These are phyloP conservation scores for Fragosphaeria purpurea DNA, from an alignment of 2,329 filamentous ascomycete genomes.

Conservation along the genomic window DNA sequence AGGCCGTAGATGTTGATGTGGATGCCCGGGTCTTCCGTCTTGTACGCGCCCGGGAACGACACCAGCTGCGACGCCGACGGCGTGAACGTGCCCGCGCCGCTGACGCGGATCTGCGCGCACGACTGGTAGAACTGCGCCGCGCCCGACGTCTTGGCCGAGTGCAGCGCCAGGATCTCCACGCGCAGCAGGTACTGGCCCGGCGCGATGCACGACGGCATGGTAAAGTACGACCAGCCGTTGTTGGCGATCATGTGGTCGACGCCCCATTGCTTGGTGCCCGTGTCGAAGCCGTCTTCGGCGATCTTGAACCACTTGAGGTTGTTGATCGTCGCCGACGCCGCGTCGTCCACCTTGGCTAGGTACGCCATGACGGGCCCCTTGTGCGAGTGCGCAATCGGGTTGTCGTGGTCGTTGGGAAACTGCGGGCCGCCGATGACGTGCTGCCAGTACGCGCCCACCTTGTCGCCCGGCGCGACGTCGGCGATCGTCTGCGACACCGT, in stretches of 20 bases:
- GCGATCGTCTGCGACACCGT: constrained; percentile 33
- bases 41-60: constrained; percentile 35
- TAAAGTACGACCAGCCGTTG: constrained; percentile 37
- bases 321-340: constrained; percentile 29
- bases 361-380: constrained; percentile 45
- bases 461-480: constrained; percentile 38
- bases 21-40: constrained; percentile 33
- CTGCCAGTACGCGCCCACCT: constrained; percentile 41
- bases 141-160: constrained; percentile 31
- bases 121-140: constrained; percentile 34
- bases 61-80: constrained; percentile 28
- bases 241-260: constrained; percentile 34
- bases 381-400: constrained; percentile 45
- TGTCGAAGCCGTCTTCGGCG: constrained; percentile 37
- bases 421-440: constrained; percentile 45
- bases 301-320: constrained; percentile 46
- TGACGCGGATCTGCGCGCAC: constrained; percentile 31
- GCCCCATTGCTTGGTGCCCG: constrained; percentile 34
- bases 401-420: constrained; percentile 36
- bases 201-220: constrained; percentile 39
- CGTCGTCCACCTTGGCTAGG: constrained; percentile 42
- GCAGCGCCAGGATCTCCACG: constrained; percentile 43
- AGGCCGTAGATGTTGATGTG: constrained; percentile 36
- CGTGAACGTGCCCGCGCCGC: constrained; percentile 28
- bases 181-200: constrained; percentile 45